Conservation (phyloP, 345 rosid species). For the Eutrema heterophyllum region DNA sequence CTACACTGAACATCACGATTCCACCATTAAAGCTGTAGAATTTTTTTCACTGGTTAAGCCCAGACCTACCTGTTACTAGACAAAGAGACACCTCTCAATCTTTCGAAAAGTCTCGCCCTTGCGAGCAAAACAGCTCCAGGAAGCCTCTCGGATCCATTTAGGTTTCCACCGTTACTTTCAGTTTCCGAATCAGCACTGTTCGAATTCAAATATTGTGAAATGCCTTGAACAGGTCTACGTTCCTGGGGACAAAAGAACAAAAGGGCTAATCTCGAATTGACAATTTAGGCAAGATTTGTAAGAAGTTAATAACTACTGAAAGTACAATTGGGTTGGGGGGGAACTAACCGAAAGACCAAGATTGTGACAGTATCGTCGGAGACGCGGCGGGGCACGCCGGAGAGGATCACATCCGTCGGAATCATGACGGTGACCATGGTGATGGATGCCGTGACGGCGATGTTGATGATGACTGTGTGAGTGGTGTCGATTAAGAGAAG, state of each 20-base stretch:
- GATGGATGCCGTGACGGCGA: constrained; percentile 45
- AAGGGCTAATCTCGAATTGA: not conserved
- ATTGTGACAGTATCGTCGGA: constrained; percentile 41
- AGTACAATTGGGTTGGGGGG: not conserved
- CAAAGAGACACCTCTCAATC: constrained; percentile 72
- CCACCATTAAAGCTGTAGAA: too few species aligned
- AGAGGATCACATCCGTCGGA: constrained; percentile 52
- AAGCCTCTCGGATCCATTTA: constrained; percentile 59
- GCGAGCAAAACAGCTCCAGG: constrained; percentile 94
- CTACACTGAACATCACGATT: not conserved
- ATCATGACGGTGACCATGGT: constrained; percentile 47
- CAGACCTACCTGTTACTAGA: constrained; percentile 36
- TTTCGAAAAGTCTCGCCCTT: constrained; percentile 85
- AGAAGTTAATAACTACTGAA: not conserved
- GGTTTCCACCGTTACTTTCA: constrained; percentile 38
- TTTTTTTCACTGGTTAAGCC: too few species aligned
- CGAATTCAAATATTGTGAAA: constrained; percentile 34
- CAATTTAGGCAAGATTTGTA: not conserved
- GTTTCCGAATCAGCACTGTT: constrained; percentile 36
- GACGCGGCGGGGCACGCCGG: constrained; percentile 53
- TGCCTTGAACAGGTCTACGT: constrained; percentile 38
- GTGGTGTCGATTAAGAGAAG: constrained; percentile 38
- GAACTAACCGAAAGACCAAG: constrained; percentile 40
- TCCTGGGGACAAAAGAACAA: constrained; percentile 38
- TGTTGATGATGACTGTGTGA: constrained; percentile 32